Evolutionary conservation across 768 basidiomycete genomes (phyloP).

Genomic region (Goffeauzyma gilvescens): DNA sequence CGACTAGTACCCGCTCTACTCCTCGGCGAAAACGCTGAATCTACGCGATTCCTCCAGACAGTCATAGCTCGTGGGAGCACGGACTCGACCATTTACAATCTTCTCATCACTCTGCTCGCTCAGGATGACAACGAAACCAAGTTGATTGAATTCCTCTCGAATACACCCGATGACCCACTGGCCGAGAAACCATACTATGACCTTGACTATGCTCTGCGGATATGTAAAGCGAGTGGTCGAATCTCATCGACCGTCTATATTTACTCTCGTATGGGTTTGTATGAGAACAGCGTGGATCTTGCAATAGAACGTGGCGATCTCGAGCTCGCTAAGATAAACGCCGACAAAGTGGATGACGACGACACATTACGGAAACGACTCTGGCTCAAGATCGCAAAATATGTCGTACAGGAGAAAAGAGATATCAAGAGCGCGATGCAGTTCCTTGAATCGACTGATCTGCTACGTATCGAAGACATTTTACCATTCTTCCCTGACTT

Average conservation of each 20-base stretch:
- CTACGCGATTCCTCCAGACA: conserved; percentile 65
- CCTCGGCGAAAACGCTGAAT: conserved; percentile 38
- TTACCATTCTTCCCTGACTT: conserved; percentile 99
- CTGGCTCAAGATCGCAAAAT: conserved; percentile 97
- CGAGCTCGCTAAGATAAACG: conserved; percentile 84
- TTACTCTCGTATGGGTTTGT: conserved; percentile 92
- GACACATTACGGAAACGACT: conserved; percentile 69
- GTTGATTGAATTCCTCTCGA: conserved; percentile 51
- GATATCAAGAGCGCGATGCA: conserved; percentile 97
- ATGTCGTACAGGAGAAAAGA: conserved; percentile 92
- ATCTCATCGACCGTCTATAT: conserved; percentile 86
- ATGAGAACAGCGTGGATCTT: conserved; percentile 87
- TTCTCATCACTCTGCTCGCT: conserved; percentile 68
- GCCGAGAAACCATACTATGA: conserved; percentile 84
- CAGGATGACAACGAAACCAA: conserved; percentile 35
- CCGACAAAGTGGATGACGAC: conserved; percentile 86
- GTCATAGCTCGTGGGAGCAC: conserved; percentile 46
- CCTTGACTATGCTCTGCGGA: conserved; percentile 81
- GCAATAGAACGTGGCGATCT: conserved; percentile 86
- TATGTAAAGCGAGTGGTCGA: conserved; percentile 65
- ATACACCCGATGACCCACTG: conserved; percentile 60
- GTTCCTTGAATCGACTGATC: conserved; percentile 80
- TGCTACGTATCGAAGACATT: conserved; percentile 96
- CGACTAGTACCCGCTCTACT: conserved; percentile 77
- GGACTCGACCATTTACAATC: conserved; percentile 77